Percentiles rank a stretch among this genome's conserved stretches.
phyloP scores from a whole-genome alignment of 257 asterid genomes.

The Scutellaria barbata region DNA sequence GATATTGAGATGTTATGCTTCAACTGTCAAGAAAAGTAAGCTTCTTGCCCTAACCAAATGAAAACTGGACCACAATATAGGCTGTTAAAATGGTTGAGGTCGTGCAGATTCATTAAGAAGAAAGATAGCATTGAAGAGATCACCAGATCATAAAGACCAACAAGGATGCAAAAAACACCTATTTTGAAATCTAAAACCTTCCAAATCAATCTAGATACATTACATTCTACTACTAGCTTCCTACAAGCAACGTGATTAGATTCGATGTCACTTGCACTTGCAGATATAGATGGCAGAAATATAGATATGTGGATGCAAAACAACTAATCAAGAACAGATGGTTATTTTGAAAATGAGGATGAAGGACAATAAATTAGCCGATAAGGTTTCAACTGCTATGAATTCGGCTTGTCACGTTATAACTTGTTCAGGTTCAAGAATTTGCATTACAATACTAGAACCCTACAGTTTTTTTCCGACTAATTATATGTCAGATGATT shows the following conservation, averaged over 20 bases:
- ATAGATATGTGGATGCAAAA: not conserved
- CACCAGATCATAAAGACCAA: not conserved
- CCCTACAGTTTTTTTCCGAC: not conserved
- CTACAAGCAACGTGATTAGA: not conserved
- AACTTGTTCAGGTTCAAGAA: not conserved
- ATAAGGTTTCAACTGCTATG: not conserved
- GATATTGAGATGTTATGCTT: no score
- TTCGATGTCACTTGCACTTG: constrained; percentile 4
- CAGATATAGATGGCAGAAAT: not conserved
- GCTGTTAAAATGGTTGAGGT: not conserved
- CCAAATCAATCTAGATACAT: constrained; percentile 4
- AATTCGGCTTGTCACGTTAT: not conserved
- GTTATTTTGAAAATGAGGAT: not conserved
- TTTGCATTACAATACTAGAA: not conserved
- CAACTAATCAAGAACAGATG: not conserved
- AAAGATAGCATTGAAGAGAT: not conserved
- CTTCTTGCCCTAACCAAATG: no score
- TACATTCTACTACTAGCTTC: constrained; percentile 3
- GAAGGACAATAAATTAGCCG: not conserved
- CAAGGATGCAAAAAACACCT: not conserved
- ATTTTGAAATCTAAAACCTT: not conserved
- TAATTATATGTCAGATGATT: not conserved
- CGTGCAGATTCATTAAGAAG: not conserved
- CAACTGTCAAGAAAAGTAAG: no score
- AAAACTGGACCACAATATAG: not conserved